Base-by-base conservation (phyloP, 768 basidiomycete species). In the Butyriboletus loyo region DNA sequence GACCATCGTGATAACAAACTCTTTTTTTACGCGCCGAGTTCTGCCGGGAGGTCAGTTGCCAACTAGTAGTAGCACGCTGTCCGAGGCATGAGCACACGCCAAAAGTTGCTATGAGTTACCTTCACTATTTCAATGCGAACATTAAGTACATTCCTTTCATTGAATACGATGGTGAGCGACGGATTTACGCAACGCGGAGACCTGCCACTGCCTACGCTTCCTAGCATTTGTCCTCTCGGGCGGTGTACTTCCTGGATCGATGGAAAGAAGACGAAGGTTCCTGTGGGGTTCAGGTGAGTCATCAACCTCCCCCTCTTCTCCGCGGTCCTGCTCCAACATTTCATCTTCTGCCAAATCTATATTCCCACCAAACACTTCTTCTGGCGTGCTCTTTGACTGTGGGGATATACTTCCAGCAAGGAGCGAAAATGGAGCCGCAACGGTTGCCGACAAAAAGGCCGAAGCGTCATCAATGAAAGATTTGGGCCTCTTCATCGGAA, bases 311-410 rank as follows among this genome's bases (percentile, higher is more conserved):
- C 79, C 84, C 52, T 90, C 90, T 66, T 88, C 87, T 7, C 82
- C 83, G 22, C 85, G 77, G 46, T 93, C 90, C 57, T 85, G 83
- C 53, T 92, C 89, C 48, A 89, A 64, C 17, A 91, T 77, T 58
- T 93, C 90, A 51, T 90, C 82, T 61, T 92, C 89, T 39, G 76
- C 71, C 55, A 93, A 63, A 59, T 92, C 90, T 50, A 90, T 85
- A 54, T 80, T 78, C 31, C 79, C 80, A 53, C 75, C 73, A 61
- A 83, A 84, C 28, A 90, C 84, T 31, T 85, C 80, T 44, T 89
- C 86, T 2, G 86, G 84, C 7, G 77, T 84, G 25, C 81, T 74
- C 44, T 75, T 74, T 17, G 66, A 58, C 2, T 72, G 63, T 9
- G 60, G 13, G 10, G 59, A 49, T 22, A 60, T 48, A 21, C 54